These are phyloP conservation scores for Coniella vitis DNA, from an alignment of 2,329 filamentous ascomycete genomes.

Conservation along the genomic window DNA sequence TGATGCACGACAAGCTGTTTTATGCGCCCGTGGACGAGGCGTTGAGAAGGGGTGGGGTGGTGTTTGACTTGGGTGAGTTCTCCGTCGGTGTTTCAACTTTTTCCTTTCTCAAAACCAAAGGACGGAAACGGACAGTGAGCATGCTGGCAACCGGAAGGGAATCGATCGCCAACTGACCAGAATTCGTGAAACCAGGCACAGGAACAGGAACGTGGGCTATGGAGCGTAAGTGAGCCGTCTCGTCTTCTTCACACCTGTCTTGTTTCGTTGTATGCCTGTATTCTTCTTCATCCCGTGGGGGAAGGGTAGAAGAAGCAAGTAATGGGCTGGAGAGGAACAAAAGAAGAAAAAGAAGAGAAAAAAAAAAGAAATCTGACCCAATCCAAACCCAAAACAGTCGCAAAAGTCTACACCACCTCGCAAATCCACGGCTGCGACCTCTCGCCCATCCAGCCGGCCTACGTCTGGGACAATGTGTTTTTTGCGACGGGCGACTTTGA, in stretches of 20 bases:
- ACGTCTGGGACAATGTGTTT: slow-evolving; percentile 43
- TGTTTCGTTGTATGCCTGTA: not conserved
- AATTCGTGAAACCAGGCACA: slow-evolving; percentile 30
- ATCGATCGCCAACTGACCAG: slow-evolving; percentile 20
- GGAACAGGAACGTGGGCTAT: slow-evolving; percentile 46
- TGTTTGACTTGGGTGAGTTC: slow-evolving; percentile 41
- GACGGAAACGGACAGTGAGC: no score
- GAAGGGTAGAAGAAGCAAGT: no score
- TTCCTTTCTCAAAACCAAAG: no score
- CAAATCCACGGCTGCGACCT: slow-evolving; percentile 43
- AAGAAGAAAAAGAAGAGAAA: no score
- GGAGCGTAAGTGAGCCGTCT: slow-evolving; percentile 33
- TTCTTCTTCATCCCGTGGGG: no score
- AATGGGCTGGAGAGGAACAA: no score
- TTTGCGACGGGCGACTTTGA: slow-evolving; percentile 48
- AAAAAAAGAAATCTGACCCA: no score
- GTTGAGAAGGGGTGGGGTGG: slow-evolving; percentile 32
- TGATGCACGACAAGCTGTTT: slow-evolving; percentile 33
- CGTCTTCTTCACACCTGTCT: slow-evolving; percentile 2
- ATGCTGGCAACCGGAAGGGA: no score
- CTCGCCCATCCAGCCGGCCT: slow-evolving; percentile 46
- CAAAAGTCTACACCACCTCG: slow-evolving; percentile 37
- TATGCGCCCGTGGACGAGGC: slow-evolving; percentile 35
- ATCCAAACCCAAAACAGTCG: slow-evolving; percentile 31
- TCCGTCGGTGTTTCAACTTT: slow-evolving; percentile 10